Conservation (phyloP, 164 flowering plant species). For the Magnolia changhungtana region DNA sequence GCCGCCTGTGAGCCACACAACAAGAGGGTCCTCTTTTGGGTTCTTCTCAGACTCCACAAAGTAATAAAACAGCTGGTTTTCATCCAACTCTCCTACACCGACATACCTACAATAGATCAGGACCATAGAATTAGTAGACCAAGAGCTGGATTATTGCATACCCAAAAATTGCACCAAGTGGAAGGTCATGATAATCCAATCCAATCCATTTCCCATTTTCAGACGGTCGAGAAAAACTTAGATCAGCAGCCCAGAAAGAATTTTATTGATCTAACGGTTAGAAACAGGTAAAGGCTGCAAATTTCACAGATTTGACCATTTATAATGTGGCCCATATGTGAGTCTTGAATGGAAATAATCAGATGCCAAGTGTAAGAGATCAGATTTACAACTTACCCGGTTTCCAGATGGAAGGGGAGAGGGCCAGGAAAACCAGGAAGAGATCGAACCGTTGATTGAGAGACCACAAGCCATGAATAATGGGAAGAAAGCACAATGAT, state of each 20-base stretch:
- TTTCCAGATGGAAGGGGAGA: conserved; percentile 7
- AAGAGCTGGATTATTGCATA: too few species aligned
- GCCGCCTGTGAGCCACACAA: conserved; percentile 38
- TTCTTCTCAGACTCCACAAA: conserved; percentile 32
- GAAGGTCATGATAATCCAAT: too few species aligned
- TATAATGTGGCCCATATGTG: too few species aligned
- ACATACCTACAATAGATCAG: not conserved
- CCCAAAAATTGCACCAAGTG: too few species aligned
- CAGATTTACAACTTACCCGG: conserved; percentile 3
- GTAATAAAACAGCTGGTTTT: conserved; percentile 28
- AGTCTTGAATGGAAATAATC: not conserved
- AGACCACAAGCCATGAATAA: not conserved
- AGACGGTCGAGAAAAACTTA: too few species aligned
- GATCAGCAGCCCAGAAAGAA: not conserved
- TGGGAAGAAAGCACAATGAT: not conserved
- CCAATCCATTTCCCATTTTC: too few species aligned
- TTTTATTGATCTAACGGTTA: conserved; percentile 19
- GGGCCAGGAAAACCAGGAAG: conserved; percentile 17
- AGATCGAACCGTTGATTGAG: not conserved
- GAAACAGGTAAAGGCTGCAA: conserved; percentile 24
- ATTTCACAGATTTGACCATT: too few species aligned
- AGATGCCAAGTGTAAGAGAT: too few species aligned
- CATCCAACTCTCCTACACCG: not conserved
- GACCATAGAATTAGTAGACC: too few species aligned
- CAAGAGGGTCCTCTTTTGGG: conserved; percentile 32